Conservation (phyloP, 2,329 filamentous ascomycete species). For the Corniculantispora saksenae region DNA sequence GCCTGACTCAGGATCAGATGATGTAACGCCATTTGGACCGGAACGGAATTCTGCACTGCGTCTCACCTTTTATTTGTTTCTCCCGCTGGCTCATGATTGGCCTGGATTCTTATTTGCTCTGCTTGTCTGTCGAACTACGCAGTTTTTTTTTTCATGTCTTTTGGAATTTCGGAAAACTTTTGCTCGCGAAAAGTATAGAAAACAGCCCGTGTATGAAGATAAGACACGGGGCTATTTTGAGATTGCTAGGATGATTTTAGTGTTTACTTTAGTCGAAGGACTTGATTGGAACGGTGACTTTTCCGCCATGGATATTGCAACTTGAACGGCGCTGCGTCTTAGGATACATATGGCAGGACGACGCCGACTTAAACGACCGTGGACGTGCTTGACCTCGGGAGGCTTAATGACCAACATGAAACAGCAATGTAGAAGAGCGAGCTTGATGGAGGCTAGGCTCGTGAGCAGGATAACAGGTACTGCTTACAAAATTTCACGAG, state of each 20-base stretch:
- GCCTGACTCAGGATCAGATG: constrained; percentile 95
- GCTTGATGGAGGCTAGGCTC: background rate
- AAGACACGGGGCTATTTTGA: constrained; percentile 8
- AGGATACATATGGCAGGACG: background rate
- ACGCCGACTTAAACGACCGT: background rate
- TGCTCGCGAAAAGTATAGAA: constrained; percentile 4
- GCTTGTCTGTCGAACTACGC: background rate
- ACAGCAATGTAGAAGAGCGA: background rate
- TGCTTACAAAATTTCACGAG: background rate
- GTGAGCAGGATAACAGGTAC: constrained; percentile 14
- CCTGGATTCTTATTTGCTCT: background rate
- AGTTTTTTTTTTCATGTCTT: background rate
- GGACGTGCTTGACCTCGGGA: background rate
- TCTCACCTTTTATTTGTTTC: background rate
- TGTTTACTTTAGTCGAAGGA: constrained; percentile 18
- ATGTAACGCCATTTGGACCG: constrained; percentile 61
- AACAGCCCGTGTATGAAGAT: background rate
- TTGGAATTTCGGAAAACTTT: background rate
- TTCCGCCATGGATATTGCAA: constrained; percentile 5
- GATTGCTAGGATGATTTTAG: constrained; percentile 19
- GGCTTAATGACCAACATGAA: background rate
- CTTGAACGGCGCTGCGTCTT: constrained; percentile 3
- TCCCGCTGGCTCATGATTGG: background rate
- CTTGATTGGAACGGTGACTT: constrained; percentile 17
- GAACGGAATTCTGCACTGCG: background rate